Conservation (phyloP, 116 monocot species). For the Iris pallida region DNA sequence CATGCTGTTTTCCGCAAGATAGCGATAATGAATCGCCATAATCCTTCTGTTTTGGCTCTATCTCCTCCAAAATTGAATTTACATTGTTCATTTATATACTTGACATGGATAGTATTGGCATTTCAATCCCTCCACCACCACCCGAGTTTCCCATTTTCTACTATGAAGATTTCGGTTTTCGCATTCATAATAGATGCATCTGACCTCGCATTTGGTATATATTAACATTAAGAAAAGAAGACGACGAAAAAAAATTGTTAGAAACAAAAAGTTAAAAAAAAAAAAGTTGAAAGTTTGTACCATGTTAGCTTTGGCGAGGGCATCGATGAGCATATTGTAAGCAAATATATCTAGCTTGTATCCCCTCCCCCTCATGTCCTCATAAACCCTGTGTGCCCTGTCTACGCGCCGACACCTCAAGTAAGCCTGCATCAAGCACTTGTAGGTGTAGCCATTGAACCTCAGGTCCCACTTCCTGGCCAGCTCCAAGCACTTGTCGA, state of each 20-base stretch:
- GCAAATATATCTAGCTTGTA: slow-evolving; percentile 83
- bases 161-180: too few relatives aligned
- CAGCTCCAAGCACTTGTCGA: slow-evolving; percentile 61
- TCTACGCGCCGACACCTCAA: slow-evolving; percentile 61
- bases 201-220: too few relatives aligned
- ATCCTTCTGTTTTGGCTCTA: too few relatives aligned
- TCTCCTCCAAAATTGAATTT: too few relatives aligned
- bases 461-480: slow-evolving; percentile 63
- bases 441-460: slow-evolving; percentile 82
- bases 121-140: too few relatives aligned
- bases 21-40: too few relatives aligned
- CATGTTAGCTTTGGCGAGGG: slow-evolving; percentile 74
- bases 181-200: too few relatives aligned
- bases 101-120: too few relatives aligned
- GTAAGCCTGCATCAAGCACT: slow-evolving; percentile 83
- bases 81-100: too few relatives aligned
- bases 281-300: slow-evolving; percentile 11
- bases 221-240: background rate
- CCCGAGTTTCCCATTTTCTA: too few relatives aligned
- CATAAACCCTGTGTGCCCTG: slow-evolving; percentile 51
- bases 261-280: background rate
- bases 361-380: slow-evolving; percentile 76
- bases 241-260: background rate
- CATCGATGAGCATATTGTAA: slow-evolving; percentile 91
- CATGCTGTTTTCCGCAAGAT: too few relatives aligned